phyloP scores from a whole-genome alignment of 352 stramenopile genomes.

The Globisporangium paroecandrum region DNA sequence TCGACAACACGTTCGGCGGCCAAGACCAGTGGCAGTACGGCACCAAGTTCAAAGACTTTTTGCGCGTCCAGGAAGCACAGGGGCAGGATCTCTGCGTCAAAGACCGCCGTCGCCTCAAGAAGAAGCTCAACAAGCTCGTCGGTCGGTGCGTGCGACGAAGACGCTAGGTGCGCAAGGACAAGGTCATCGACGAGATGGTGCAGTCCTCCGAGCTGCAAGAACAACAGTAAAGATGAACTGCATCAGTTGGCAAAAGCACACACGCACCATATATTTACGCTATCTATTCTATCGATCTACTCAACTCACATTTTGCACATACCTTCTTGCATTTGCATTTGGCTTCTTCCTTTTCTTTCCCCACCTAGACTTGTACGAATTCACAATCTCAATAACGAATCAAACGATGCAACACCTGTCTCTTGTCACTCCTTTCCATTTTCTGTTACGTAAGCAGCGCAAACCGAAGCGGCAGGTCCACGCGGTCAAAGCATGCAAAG shows the following conservation, averaged over 20 bases:
- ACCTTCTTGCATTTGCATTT: neutral
- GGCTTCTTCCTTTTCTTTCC: neutral
- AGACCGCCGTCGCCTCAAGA: conserved; percentile 65
- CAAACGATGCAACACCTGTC: conserved; percentile 3
- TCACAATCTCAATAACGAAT: neutral
- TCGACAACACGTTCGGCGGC: conserved; percentile 71
- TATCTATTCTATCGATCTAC: conserved; percentile 7
- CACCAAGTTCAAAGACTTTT: conserved; percentile 82
- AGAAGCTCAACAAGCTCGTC: conserved; percentile 82
- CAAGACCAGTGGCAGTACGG: conserved; percentile 83
- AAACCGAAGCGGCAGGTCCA: conserved; percentile 72
- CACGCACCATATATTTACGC: conserved; percentile 5
- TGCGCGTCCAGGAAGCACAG: conserved; percentile 45
- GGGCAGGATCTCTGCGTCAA: conserved; percentile 39
- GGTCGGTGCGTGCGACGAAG: conserved; percentile 73
- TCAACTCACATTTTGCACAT: neutral
- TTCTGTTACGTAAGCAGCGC: conserved; percentile 43
- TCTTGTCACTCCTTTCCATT: neutral
- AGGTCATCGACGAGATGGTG: conserved; percentile 36
- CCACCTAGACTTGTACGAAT: neutral
- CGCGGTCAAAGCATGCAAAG: conserved; percentile 81
- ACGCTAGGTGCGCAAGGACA: conserved; percentile 78
- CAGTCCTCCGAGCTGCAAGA: conserved; percentile 4
- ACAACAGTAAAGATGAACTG: conserved; percentile 5
- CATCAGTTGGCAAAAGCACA: neutral